These are phyloP conservation scores for Citrullus mucosospermus DNA, from an alignment of 306 rosid genomes.

Conservation along the genomic window DNA sequence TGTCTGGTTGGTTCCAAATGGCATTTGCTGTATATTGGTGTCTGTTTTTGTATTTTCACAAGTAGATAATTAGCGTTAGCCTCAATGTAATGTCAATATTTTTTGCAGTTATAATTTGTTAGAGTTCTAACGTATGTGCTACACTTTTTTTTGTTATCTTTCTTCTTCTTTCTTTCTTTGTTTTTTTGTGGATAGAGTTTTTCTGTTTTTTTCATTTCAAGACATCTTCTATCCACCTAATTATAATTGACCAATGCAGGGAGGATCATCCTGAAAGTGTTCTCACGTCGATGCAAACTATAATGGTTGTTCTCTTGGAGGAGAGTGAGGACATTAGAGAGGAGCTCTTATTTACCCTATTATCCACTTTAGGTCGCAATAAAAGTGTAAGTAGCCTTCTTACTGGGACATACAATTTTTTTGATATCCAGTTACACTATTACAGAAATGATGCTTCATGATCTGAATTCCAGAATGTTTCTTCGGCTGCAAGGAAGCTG, in stretches of 20 bases:
- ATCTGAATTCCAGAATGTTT: slow-evolving; percentile 51
- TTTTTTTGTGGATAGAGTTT: neutral
- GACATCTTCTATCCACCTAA: neutral
- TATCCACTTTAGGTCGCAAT: slow-evolving; percentile 68
- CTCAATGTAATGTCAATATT: neutral
- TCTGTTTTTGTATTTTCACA: neutral
- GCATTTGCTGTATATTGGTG: neutral
- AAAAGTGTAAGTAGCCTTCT: slow-evolving; percentile 50
- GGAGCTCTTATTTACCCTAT: slow-evolving; percentile 50
- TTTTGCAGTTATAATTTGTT: neutral
- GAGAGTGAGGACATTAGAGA: slow-evolving; percentile 88
- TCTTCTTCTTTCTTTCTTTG: neutral
- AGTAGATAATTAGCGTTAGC: neutral
- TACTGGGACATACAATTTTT: slow-evolving; percentile 11
- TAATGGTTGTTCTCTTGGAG: slow-evolving; percentile 83
- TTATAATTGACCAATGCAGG: slow-evolving; percentile 30
- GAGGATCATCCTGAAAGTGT: slow-evolving; percentile 95
- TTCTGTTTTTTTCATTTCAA: neutral
- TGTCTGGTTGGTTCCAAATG: neutral
- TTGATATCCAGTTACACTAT: neutral
- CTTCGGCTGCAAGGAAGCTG: slow-evolving; percentile 86
- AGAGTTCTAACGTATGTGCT: neutral
- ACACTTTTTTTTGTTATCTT: neutral
- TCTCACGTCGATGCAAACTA: slow-evolving; percentile 84
- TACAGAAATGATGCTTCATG: slow-evolving; percentile 5